Base-by-base conservation (phyloP, 257 asterid genomes). In the Solanum etuberosum region DNA sequence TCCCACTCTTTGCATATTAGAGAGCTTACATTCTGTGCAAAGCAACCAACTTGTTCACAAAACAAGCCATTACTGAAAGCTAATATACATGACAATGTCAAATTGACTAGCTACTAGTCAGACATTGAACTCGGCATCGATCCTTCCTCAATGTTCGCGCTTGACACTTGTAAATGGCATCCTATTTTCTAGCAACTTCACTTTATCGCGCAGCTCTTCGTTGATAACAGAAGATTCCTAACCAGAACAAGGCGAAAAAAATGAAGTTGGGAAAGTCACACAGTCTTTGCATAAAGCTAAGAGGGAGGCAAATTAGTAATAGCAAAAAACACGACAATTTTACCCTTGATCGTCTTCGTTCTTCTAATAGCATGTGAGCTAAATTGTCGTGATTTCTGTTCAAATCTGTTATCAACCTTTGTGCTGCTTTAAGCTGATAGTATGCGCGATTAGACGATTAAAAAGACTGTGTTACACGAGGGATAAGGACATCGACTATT, bases 191-290 rank as follows among this genome's bases (percentile, higher is more conserved):
- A 91, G 82, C 38, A 4, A 40, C 89, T 81, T 90, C 86, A 93
- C 86, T 91, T 92, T 92, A 5, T 70, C 25, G 27, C 90, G 88
- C 91, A 94, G 91, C 12, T 85, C 89, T 87, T 90, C 71, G 11
- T 92, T 94, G 63, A 92, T 90, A 11, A 82, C 92, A 57, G 94
- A 83, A 86, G 96, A 94, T n/a, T 88, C 95, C 96, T 92, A 88
- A 57, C 29, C 25, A 70, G 9, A 23, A 67, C 31, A 37, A 15
- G 21, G 15, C 3, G 13, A n/a, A 21, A 23, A 34, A 61, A 6
- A 23, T 85, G 48, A 65, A 76, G 74, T 35, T 0, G 20, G 7
- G 34, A 3, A 25, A 76, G 59, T 76, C 20, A 14, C 14, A n/a
- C 2, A 76, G 61, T 25, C 3, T 21, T 13, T 48, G 34, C 83